Conservation (phyloP, 495 filamentous ascomycete species). For the Polyplosphaeria fusca region DNA sequence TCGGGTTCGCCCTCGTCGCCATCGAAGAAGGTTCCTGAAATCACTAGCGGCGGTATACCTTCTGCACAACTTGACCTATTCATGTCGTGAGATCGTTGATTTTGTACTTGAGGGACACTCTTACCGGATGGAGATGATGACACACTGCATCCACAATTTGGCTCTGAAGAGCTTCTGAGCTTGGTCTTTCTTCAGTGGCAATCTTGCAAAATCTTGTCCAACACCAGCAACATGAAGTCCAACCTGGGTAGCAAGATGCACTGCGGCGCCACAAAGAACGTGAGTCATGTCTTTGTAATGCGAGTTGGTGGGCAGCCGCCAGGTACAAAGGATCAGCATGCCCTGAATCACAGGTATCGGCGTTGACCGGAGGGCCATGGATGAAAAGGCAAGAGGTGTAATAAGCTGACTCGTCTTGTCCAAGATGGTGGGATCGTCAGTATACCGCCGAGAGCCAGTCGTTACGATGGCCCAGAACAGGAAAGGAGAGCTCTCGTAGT, state of each 20-base stretch:
- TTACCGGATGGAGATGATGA: conserved; percentile 22
- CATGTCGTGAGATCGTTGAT: background rate
- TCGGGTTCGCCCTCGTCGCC: conserved; percentile 17
- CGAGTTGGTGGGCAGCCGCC: conserved; percentile 50
- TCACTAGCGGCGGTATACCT: conserved; percentile 27
- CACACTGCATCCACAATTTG: conserved; percentile 26
- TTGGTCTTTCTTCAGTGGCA: conserved; percentile 17
- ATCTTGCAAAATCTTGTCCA: conserved; percentile 25
- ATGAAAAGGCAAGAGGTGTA: conserved; percentile 47
- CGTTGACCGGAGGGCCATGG: conserved; percentile 40
- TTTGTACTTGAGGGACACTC: too few relatives aligned
- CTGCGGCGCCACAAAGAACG: conserved; percentile 24
- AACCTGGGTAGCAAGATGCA: conserved; percentile 26
- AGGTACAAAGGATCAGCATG: conserved; percentile 48
- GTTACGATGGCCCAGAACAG: conserved; percentile 51
- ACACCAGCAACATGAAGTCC: conserved; percentile 28
- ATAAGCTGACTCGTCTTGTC: conserved; percentile 44
- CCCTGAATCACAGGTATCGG: conserved; percentile 51
- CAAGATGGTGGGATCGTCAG: conserved; percentile 47
- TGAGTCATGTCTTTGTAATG: conserved; percentile 42
- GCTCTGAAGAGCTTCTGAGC: conserved; percentile 21
- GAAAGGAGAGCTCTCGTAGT: conserved; percentile 47
- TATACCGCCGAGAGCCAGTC: conserved; percentile 38
- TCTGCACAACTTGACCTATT: conserved; percentile 22
- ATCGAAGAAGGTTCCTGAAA: conserved; percentile 17